phyloP scores from a whole-genome alignment of 345 rosid genomes.

The sweet orange (Citrus sinensis) region DVS_A1.0 CM039164.1:19278501-19279000 shows the following conservation, averaged over 20 bases:
- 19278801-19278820: neutral
- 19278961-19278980: neutral
- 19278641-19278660: too few relatives aligned
- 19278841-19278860: too few relatives aligned
- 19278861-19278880: neutral
- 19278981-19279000: neutral
- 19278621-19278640: too few relatives aligned
- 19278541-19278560: too few relatives aligned
- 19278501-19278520: too few relatives aligned
- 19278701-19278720: neutral
- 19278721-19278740: neutral
- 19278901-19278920: neutral
- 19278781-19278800: too few relatives aligned
- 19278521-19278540: too few relatives aligned
- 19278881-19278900: neutral
- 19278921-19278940: neutral
- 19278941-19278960: neutral
- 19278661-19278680: too few relatives aligned
- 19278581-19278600: too few relatives aligned
- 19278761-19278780: neutral
- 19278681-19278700: neutral
- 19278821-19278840: neutral
- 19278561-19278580: too few relatives aligned
- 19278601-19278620: too few relatives aligned
- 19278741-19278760: too few relatives aligned